Evolutionary conservation across 345 rosid genomes (phyloP).

Genomic region (Raphanus raphanistrum): DNA sequence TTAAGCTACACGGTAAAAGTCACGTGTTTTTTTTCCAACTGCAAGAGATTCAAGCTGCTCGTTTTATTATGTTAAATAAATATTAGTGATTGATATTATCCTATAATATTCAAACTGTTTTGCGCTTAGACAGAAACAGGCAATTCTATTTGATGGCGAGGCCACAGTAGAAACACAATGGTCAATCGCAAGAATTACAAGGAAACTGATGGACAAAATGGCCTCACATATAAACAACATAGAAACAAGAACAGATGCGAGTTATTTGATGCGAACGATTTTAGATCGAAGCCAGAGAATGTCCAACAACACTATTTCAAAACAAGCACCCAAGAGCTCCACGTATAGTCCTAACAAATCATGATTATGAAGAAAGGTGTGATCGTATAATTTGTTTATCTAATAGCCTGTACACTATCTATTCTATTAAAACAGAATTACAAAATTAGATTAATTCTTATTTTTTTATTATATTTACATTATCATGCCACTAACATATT

Average conservation of each 20-base stretch:
- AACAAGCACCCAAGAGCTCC: not conserved
- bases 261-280: not conserved
- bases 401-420: not conserved
- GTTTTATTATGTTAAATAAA: not conserved
- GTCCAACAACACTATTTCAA: not conserved
- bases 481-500: too few relatives aligned
- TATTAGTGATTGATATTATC: not conserved
- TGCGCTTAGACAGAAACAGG: not conserved
- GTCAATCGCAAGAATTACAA: not conserved
- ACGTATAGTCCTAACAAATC: not conserved
- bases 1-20: not conserved
- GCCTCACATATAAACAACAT: not conserved
- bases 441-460: too few relatives aligned
- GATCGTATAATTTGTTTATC: not conserved
- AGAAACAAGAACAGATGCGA: not conserved
- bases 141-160: not conserved
- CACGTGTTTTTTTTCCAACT: not conserved
- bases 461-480: too few relatives aligned
- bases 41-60: not conserved
- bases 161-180: not conserved
- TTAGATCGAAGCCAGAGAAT: not conserved
- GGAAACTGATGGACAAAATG: conserved; percentile 1
- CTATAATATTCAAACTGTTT: not conserved
- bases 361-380: not conserved
- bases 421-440: too few relatives aligned